These are phyloP conservation scores for Trichoderma sp. DNA, from an alignment of 2,329 filamentous ascomycete species.

Conservation along the genomic window DNA sequence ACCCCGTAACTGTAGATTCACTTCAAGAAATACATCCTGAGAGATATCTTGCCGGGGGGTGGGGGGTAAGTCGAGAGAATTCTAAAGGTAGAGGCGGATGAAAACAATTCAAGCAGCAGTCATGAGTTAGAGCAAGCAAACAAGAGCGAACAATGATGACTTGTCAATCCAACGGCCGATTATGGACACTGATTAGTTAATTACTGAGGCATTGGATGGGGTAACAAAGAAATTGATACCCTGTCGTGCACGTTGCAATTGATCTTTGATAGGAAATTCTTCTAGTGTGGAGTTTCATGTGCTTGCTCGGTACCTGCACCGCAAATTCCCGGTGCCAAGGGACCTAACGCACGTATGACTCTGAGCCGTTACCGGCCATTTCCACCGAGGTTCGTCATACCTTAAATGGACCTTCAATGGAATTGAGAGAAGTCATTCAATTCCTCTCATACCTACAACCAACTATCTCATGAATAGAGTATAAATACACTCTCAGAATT, in stretches of 20 bases:
- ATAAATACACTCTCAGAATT: not conserved
- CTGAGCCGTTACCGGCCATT: slow-evolving; percentile 6
- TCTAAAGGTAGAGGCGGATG: not conserved
- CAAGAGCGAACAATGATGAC: not conserved
- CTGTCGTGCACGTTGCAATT: not conserved
- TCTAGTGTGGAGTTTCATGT: not conserved
- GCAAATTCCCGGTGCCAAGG: not conserved
- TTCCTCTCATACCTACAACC: not conserved
- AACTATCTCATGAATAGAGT: not conserved
- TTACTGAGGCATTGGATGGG: not conserved
- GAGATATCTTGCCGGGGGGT: not conserved
- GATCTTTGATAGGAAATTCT: not conserved
- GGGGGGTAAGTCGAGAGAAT: not conserved
- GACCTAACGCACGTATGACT: not conserved
- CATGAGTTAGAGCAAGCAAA: not conserved
- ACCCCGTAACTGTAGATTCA: not conserved
- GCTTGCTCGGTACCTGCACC: not conserved
- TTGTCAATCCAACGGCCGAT: not conserved
- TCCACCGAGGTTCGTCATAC: not conserved
- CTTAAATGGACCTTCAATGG: not conserved
- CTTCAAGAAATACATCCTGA: not conserved
- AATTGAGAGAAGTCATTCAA: not conserved
- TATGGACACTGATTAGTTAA: not conserved
- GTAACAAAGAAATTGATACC: not conserved
- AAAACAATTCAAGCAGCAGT: not conserved